These are phyloP conservation scores for Oryza meyeriana DNA, from an alignment of 176 grass and related monocot species.

Conservation along the genomic window DNA sequence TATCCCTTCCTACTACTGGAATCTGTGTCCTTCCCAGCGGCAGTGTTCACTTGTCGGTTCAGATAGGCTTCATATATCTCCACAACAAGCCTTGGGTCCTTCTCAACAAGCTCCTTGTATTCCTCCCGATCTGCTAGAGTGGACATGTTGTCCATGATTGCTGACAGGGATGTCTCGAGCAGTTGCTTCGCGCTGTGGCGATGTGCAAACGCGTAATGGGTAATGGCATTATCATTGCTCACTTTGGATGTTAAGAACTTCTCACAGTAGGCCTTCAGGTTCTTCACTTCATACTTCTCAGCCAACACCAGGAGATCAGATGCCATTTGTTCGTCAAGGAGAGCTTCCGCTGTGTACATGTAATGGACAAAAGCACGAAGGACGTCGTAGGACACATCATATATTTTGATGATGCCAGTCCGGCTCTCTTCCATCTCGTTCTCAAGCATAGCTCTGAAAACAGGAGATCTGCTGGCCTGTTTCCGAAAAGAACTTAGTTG, in stretches of 20 bases:
- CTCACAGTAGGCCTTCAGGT: constrained; percentile 77
- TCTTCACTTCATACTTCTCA: constrained; percentile 93
- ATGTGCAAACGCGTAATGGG: constrained; percentile 70
- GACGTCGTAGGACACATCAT: constrained; percentile 66
- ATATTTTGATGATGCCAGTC: constrained; percentile 87
- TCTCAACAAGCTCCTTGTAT: constrained; percentile 89
- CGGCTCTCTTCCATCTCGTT: constrained; percentile 96
- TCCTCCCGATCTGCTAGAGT: constrained; percentile 66
- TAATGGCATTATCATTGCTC: constrained; percentile 71
- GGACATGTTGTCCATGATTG: constrained; percentile 75
- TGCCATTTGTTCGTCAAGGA: constrained; percentile 73
- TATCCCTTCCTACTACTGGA: constrained; percentile 33
- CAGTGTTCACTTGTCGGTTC: constrained; percentile 69
- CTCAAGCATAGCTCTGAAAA: constrained; percentile 96
- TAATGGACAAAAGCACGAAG: constrained; percentile 80
- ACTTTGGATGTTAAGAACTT: constrained; percentile 92
- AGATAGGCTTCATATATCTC: constrained; percentile 94
- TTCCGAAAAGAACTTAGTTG: constrained; percentile 2
- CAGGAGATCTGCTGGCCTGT: constrained; percentile 87
- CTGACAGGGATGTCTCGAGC: constrained; percentile 65
- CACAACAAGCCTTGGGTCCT: constrained; percentile 86
- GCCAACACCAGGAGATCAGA: constrained; percentile 77
- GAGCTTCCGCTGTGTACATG: constrained; percentile 74
- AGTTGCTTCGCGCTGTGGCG: constrained; percentile 76
- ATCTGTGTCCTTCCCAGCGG: constrained; percentile 48